phyloP scores from a whole-genome alignment of 179 eudicot species.

The Silene coronaria region DNA sequence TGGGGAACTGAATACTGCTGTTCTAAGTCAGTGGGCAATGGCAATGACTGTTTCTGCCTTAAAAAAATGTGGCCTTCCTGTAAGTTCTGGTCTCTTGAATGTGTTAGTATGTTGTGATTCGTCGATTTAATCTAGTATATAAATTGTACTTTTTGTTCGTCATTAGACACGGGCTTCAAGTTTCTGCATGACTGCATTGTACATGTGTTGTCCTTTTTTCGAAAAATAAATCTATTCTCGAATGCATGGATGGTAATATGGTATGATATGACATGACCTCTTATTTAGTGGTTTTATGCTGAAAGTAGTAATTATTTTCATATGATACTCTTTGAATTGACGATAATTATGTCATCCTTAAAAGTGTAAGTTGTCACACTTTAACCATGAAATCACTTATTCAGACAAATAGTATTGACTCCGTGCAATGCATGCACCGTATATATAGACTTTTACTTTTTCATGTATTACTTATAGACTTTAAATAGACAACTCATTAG shows the following conservation, averaged over 20 bases:
- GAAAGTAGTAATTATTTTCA: neutral
- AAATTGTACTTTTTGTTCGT: neutral
- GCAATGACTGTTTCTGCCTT: slow-evolving; percentile 62
- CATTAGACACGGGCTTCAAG: neutral
- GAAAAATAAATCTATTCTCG: neutral
- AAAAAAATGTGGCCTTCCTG: slow-evolving; percentile 75
- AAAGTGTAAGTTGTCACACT: neutral
- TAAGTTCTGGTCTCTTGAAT: slow-evolving; percentile 39
- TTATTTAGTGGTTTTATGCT: neutral
- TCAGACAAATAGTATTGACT: neutral
- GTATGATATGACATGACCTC: neutral
- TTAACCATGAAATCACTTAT: slow-evolving; percentile 5
- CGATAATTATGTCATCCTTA: neutral
- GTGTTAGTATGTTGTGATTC: slow-evolving; percentile 8
- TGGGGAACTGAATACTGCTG: slow-evolving; percentile 66
- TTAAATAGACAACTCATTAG: too few species aligned
- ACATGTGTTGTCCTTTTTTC: slow-evolving; percentile 5
- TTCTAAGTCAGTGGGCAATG: slow-evolving; percentile 63
- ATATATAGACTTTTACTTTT: too few species aligned
- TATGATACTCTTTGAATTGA: neutral
- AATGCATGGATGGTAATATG: neutral
- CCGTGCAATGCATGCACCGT: too few species aligned
- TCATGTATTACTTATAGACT: too few species aligned
- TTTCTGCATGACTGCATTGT: neutral
- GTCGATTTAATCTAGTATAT: neutral